phyloP scores from a whole-genome alignment of 257 asterid genomes.

The Salvia hispanica region DNA sequence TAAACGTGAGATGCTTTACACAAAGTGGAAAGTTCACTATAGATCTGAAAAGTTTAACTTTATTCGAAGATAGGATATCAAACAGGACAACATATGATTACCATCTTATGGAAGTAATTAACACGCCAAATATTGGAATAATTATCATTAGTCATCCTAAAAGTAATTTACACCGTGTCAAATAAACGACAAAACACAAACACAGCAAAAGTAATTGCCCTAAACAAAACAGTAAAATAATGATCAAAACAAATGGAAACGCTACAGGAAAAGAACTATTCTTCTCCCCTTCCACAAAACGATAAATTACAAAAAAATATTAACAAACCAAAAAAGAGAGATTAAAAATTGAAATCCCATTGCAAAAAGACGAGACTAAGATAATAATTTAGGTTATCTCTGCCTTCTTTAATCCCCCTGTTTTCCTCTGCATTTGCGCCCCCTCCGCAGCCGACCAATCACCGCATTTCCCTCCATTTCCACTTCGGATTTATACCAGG shows the following conservation, averaged over 20 bases:
- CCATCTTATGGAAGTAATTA: conserved; percentile 5
- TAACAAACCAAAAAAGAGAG: neutral
- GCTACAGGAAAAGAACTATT: conserved; percentile 19
- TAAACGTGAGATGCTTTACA: no score
- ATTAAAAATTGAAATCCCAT: conserved; percentile 29
- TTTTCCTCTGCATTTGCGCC: conserved; percentile 45
- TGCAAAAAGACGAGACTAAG: conserved; percentile 30
- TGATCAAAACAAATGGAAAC: conserved; percentile 11
- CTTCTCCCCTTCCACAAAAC: conserved; percentile 24
- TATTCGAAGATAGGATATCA: neutral
- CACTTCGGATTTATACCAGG: conserved; percentile 26
- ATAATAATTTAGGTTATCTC: neutral
- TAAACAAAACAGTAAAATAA: conserved; percentile 16
- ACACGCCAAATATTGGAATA: conserved; percentile 16
- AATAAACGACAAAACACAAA: conserved; percentile 28
- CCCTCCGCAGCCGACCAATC: conserved; percentile 25
- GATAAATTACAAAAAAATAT: neutral
- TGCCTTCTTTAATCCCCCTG: conserved; percentile 24
- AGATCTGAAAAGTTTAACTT: neutral
- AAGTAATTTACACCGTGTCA: conserved; percentile 39
- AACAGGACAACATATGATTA: neutral
- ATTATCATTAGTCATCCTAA: conserved; percentile 33
- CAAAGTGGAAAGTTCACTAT: no score
- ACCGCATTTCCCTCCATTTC: conserved; percentile 28
- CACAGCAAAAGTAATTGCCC: neutral